Base-by-base conservation (phyloP, 495 filamentous ascomycete genomes). In the Amphirosellinia nigrospora region DNA sequence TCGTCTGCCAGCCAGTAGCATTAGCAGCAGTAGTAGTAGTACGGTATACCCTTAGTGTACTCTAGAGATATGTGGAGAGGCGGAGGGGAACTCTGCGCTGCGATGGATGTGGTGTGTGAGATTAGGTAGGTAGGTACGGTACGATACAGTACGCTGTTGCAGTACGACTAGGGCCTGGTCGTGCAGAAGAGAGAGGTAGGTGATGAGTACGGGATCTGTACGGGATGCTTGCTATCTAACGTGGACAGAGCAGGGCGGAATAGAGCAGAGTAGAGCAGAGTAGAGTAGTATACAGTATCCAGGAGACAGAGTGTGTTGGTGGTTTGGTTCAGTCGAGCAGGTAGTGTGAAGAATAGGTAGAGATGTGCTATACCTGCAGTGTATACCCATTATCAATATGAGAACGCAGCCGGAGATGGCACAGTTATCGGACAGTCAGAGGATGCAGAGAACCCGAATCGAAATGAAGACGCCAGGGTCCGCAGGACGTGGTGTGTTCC, bases 401-500 rank as follows among this genome's bases (percentile, higher is more conserved):
- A 36, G 50, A 36, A 21, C 26, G 61, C 61, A 48, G 30, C n/a
- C 41, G 39, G 30, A 23, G 46, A 43, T 43, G 50, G 11, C 64
- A 66, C 64, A 66, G 64, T 56, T 66, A 66, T 66, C 64, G 43
- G 46, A 39, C 32, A 36, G 43, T 5, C 45, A 32, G 28, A 38
- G 28, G 32, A 48, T 3, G n/a, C 16, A 16, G 56, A 39, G 64
- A 43, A 45, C 50, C 64, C 64, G 53, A 56, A 58, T 67, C 23
- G 64, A 67, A 67, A 67, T 59, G 53, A 67, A 67, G 50, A 43
- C 26, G 64, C 64, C 38, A 46, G 64, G 64, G 64, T 67, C 50
- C 36, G 64, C 64, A 67, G 64, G 64, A 67, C 64, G 59, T 59
- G 19, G 64, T 34, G 64, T 58, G 64, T 67, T 67, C 64, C 64